These are phyloP conservation scores for Fistulinella prunicolor DNA, from an alignment of 768 basidiomycete species.

Conservation along the genomic window DNA sequence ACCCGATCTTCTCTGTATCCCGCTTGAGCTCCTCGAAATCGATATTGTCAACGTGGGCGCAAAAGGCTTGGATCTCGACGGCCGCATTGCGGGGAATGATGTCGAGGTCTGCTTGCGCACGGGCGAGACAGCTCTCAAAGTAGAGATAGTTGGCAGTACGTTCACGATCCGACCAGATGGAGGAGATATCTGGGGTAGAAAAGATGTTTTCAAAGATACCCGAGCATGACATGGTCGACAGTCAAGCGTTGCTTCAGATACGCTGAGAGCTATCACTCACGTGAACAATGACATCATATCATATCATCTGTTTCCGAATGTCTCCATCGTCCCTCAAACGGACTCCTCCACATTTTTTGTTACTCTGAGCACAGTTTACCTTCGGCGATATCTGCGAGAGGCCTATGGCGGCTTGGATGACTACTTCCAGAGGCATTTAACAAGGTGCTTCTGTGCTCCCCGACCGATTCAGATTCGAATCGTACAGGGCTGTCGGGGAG, in stretches of 20 bases:
- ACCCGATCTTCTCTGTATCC: constrained; percentile 43
- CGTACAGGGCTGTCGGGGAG: too few relatives aligned
- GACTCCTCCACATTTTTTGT: constrained; percentile 78
- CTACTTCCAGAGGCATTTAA: constrained; percentile 73
- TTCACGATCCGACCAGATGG: constrained; percentile 40
- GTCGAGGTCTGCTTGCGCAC: constrained; percentile 36
- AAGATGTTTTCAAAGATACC: constrained; percentile 39
- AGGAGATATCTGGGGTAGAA: constrained; percentile 36
- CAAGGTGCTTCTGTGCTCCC: constrained; percentile 66
- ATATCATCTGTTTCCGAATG: too few relatives aligned
- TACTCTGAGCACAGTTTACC: constrained; percentile 66
- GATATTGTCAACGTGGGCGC: constrained; percentile 33
- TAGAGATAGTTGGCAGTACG: constrained; percentile 25
- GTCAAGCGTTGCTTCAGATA: background rate
- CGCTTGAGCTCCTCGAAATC: constrained; percentile 37
- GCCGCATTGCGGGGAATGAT: constrained; percentile 42
- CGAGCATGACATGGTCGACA: constrained; percentile 1
- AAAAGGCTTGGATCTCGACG: constrained; percentile 34
- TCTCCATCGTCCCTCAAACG: constrained; percentile 62
- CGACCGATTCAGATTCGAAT: too few relatives aligned
- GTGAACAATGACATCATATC: too few relatives aligned
- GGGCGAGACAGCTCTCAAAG: constrained; percentile 34
- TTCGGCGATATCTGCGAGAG: constrained; percentile 65
- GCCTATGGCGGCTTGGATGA: constrained; percentile 58
- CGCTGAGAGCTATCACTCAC: background rate